phyloP scores from a whole-genome alignment of 352 stramenopile genomes.

The Phytophthora ramorum region DNA sequence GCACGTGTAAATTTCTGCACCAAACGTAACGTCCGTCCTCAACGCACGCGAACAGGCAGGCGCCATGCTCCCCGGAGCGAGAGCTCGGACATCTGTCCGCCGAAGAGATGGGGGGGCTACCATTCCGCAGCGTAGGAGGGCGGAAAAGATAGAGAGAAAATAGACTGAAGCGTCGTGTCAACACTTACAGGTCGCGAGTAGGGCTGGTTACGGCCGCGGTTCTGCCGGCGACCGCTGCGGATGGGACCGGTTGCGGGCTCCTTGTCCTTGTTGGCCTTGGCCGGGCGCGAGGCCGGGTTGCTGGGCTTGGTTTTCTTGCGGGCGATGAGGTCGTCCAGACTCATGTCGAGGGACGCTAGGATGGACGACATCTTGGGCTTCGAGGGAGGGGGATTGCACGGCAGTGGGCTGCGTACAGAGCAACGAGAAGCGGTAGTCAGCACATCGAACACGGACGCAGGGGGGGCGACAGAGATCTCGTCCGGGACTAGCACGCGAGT shows the following conservation, averaged over 20 bases:
- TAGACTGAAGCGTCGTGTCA: constrained; percentile 28
- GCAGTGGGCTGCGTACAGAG: not conserved
- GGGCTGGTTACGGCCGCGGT: constrained; percentile 63
- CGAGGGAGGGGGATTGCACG: constrained; percentile 1
- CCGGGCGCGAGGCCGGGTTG: constrained; percentile 58
- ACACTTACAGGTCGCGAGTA: constrained; percentile 81
- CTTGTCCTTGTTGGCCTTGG: constrained; percentile 41
- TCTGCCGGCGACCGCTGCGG: constrained; percentile 44
- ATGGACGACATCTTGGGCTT: constrained; percentile 75
- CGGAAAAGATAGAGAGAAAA: constrained; percentile 10
- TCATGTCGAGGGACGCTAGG: constrained; percentile 85
- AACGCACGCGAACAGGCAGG: constrained; percentile 22
- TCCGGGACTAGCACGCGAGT: not conserved
- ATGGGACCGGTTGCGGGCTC: constrained; percentile 53
- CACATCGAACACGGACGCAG: not conserved
- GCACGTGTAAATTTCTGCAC: constrained; percentile 39
- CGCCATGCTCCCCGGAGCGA: constrained; percentile 23
- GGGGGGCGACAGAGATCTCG: not conserved
- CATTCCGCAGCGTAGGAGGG: constrained; percentile 24
- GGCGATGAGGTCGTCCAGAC: constrained; percentile 82
- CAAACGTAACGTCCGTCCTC: constrained; percentile 29
- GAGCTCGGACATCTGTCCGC: constrained; percentile 8
- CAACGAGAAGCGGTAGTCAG: constrained; percentile 6
- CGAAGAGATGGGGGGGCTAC: constrained; percentile 9
- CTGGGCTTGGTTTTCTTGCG: constrained; percentile 72